Base-by-base conservation (phyloP, 2,329 filamentous ascomycete species). In the Fusarium solani-melongenae region DNA sequence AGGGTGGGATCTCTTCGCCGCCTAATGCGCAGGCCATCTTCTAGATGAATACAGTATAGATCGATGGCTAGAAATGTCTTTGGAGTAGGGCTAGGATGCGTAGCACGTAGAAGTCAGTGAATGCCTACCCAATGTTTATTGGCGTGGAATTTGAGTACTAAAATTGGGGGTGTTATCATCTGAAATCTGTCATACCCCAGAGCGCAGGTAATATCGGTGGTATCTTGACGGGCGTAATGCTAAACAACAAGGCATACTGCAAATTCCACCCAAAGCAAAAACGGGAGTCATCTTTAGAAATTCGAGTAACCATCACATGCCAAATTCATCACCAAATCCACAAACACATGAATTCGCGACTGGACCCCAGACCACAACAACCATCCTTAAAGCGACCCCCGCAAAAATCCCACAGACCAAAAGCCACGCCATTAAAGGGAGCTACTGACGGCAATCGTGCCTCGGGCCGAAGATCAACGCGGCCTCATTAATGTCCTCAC, bases 1-100 rank as follows among this genome's bases (percentile, higher is more conserved):
- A 38, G 0, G 70, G 70, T 5, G 70, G 70, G 0, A 64, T 73
- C 1, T 73, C 70, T 1, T 71, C 70, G 1, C 70, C 70, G 3
- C 70, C 70, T 2, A 73, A 73, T 11, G 66, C 70, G 1, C 70
- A 71, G 20, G 70, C 70, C 2, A 73, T 73, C 5, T 73, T 73
- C n/a, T 72, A 70, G 51, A n/a, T 8, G 20, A 29, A 60, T 33
- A 12, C 57, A 34, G 14, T 4, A 15, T 15, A 31, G 27, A 3
- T 55, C 4, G 15, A 34, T 55, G 15, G 6, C 5, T 55, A 29
- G 20, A 12, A 1, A 36, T 36, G 31, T 15, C 33, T 33, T 34
- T 24, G 4, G 49, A 33, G 31, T 33, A 56, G 44, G 24, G 5
- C 5, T 31, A 11, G 4, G 24, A n/a, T n/a, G 6, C 27, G 33